Conservation (phyloP, 345 rosid genomes). For the Populus alba region DNA sequence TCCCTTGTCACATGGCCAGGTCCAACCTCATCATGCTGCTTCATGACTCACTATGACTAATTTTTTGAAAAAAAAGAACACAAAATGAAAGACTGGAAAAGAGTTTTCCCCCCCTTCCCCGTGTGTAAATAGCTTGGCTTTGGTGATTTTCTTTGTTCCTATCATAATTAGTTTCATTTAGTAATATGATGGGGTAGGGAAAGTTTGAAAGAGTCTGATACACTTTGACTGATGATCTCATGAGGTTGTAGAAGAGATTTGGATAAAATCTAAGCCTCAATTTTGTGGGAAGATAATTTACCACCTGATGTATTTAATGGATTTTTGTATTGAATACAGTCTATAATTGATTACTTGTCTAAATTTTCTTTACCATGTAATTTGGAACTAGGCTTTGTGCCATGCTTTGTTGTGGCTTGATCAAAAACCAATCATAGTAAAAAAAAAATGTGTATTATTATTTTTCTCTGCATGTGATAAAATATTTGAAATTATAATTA, state of each 20-base stretch:
- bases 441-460: no score
- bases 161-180: not conserved
- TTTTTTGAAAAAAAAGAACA: not conserved
- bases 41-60: conserved; percentile 14
- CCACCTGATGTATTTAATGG: not conserved
- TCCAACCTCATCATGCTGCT: conserved; percentile 32
- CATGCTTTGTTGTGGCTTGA: no score
- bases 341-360: no score
- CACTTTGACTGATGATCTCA: not conserved
- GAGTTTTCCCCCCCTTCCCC: not conserved
- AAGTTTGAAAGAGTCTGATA: conserved; percentile 13
- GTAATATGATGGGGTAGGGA: not conserved
- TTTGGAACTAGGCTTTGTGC: no score
- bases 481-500: no score
- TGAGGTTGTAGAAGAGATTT: not conserved
- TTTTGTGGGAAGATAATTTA: conserved; percentile 10
- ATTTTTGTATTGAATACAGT: conserved; percentile 8
- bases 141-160: not conserved
- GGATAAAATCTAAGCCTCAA: conserved; percentile 5
- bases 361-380: no score
- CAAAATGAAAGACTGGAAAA: not conserved
- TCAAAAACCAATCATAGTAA: no score
- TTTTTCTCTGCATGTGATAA: no score
- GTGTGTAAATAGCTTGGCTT: conserved; percentile 15
- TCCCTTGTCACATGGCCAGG: conserved; percentile 29